Base-by-base conservation (phyloP, 306 rosid genomes). In the Quercus variabilis region DNA sequence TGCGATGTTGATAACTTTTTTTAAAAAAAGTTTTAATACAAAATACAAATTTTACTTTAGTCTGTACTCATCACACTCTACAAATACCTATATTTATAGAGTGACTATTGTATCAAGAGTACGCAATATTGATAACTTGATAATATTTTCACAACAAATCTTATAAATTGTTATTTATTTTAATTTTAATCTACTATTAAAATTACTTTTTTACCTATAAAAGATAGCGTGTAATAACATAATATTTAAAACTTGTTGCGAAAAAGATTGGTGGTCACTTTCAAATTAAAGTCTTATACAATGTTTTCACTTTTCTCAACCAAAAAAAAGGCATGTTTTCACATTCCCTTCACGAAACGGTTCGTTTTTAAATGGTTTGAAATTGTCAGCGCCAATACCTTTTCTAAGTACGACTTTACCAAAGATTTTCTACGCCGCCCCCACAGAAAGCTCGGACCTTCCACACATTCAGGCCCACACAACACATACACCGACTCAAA, bases 351-450 rank as follows among this genome's bases (percentile, higher is more conserved):
- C 11, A 21, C 63, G 35, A 81, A 77, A 81, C 75, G 78, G 8
- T 56, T 33, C 83, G 80, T 74, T 75, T 69, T 17, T 19, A 23
- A 69, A 26, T 69, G 31, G 1, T 69, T 75, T 76, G 81, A 82
- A 73, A 59, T 76, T 67, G 86, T 85, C 87, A n/a, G 72, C 63
- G 76, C 71, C 63, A 18, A 80, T 71, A 52, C 31, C 38, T 11
- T 55, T 6, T 70, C 49, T 3, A 10, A 10, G 1, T 30, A 70
- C 0, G 33, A 41, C 60, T 5, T 5, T 8, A 11, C 17, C 46
- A 8, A 2, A 26, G 56, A 59, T 19, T 33, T 85, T 88, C 85
- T 35, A 79, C 87, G 94, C 96, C 89, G 91, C 88, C 96, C 73
- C 71, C 76, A 30, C 41, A 6, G 5, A 77, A 74, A 74, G 74